Conservation (phyloP, 1,284 basidiomycete genomes). For the Irpex sp. region DNA sequence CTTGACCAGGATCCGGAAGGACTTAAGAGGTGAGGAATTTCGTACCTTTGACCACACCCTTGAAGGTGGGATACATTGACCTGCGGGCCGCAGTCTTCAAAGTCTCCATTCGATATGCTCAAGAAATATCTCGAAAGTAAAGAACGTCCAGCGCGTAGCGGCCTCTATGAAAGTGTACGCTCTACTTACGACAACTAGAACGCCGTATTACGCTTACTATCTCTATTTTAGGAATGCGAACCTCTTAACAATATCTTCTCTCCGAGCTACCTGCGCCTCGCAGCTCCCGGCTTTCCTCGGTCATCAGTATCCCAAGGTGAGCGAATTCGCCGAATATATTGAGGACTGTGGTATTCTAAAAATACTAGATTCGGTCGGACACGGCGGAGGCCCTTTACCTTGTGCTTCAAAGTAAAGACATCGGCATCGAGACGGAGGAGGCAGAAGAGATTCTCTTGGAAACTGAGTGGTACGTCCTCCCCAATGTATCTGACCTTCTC, state of each 20-base stretch:
- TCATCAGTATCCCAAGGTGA: constrained; percentile 76
- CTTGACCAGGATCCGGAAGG: constrained; percentile 42
- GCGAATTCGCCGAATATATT: constrained; percentile 14
- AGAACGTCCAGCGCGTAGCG: constrained; percentile 72
- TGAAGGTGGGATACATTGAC: not conserved
- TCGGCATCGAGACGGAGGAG: constrained; percentile 57
- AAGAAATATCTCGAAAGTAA: constrained; percentile 59
- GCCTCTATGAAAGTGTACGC: constrained; percentile 78
- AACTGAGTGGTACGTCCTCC: constrained; percentile 67
- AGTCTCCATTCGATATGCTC: constrained; percentile 48
- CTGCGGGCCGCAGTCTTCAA: constrained; percentile 28
- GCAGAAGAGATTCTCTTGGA: constrained; percentile 76
- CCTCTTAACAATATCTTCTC: constrained; percentile 46
- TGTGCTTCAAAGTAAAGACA: constrained; percentile 60
- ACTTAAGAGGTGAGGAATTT: constrained; percentile 38
- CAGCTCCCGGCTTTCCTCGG: constrained; percentile 56
- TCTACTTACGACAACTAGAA: constrained; percentile 8
- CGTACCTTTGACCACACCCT: constrained; percentile 4
- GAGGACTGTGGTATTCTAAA: not conserved
- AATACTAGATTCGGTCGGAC: constrained; percentile 61
- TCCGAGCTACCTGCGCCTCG: constrained; percentile 42
- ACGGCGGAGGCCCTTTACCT: constrained; percentile 81
- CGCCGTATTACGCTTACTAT: not conserved
- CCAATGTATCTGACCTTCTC: not conserved
- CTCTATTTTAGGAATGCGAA: constrained; percentile 47